These are phyloP conservation scores for Microthyrium microscopicum DNA, from an alignment of 2,329 filamentous ascomycete genomes.

Conservation along the genomic window DNA sequence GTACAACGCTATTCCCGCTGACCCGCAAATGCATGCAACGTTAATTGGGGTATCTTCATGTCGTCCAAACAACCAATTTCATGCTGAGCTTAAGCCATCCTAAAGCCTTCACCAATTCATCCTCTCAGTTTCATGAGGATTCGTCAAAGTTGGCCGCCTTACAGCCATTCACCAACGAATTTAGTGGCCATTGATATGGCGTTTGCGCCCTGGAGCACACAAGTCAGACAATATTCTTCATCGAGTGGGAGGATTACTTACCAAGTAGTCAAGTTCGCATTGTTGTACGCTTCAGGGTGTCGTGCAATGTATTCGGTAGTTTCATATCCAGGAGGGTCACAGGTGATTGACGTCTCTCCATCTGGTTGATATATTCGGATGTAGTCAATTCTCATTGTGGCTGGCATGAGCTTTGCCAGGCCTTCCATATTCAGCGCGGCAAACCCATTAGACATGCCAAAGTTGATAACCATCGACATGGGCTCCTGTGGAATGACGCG, in stretches of 20 bases:
- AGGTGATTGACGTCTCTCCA: conserved; percentile 41
- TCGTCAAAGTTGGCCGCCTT: too few relatives aligned
- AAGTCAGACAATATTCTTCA: neutral
- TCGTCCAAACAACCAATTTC: too few relatives aligned
- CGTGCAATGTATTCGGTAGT: conserved; percentile 50
- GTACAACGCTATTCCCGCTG: too few relatives aligned
- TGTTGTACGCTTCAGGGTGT: conserved; percentile 44
- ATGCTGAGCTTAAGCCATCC: too few relatives aligned
- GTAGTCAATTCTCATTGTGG: conserved; percentile 52
- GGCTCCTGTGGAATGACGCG: conserved; percentile 50
- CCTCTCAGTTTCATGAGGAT: too few relatives aligned
- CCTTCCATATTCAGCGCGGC: conserved; percentile 42
- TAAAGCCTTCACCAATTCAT: too few relatives aligned
- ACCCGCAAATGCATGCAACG: too few relatives aligned
- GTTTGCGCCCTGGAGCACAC: conserved; percentile 25
- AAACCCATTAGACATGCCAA: conserved; percentile 54
- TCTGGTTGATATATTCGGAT: conserved; percentile 54
- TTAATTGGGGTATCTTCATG: too few relatives aligned
- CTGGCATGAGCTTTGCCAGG: conserved; percentile 39
- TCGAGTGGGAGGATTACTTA: conserved; percentile 20
- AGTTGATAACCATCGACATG: conserved; percentile 49
- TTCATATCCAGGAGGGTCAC: conserved; percentile 49
- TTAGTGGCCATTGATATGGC: conserved; percentile 43
- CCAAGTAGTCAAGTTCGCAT: conserved; percentile 49
- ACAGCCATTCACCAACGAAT: conserved; percentile 43